Conservation (phyloP, 768 basidiomycete species). For the Cyclocybe cylindracea region DNA sequence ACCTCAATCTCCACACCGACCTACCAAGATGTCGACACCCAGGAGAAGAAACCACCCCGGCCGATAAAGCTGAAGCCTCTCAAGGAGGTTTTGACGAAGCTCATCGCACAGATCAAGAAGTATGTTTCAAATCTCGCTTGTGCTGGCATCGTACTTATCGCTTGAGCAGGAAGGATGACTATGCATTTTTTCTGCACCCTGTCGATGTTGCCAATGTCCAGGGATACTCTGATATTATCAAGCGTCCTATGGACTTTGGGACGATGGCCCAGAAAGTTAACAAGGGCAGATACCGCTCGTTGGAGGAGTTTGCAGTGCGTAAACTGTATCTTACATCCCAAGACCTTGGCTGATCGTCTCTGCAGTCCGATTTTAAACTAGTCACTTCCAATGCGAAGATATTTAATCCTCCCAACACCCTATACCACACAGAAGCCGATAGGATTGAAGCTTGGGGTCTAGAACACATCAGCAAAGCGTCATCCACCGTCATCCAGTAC, state of each 20-base stretch:
- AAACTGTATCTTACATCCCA: neutral
- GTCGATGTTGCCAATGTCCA: constrained; percentile 63
- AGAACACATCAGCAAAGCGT: constrained; percentile 72
- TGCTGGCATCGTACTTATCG: constrained; percentile 6
- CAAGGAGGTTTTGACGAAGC: constrained; percentile 69
- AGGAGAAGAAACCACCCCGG: constrained; percentile 48
- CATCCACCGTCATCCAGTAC: constrained; percentile 75
- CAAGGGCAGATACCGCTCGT: constrained; percentile 72
- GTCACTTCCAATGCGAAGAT: constrained; percentile 74
- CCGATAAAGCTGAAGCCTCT: constrained; percentile 78
- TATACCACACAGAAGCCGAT: constrained; percentile 76
- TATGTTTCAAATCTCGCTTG: constrained; percentile 20
- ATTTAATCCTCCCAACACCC: constrained; percentile 75
- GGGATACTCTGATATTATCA: constrained; percentile 68
- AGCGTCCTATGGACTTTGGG: constrained; percentile 90
- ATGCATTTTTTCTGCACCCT: constrained; percentile 77
- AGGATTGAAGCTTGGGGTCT: constrained; percentile 69
- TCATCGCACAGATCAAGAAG: constrained; percentile 79
- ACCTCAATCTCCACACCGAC: constrained; percentile 20
- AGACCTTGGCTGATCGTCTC: constrained; percentile 3
- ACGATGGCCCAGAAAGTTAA: constrained; percentile 82
- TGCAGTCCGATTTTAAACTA: constrained; percentile 67
- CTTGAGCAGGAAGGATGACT: constrained; percentile 72
- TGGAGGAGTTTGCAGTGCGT: constrained; percentile 78
- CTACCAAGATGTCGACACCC: constrained; percentile 29